Evolutionary conservation across 768 basidiomycete species (phyloP).

Genomic region (Mycena olivaceomarginata): DNA sequence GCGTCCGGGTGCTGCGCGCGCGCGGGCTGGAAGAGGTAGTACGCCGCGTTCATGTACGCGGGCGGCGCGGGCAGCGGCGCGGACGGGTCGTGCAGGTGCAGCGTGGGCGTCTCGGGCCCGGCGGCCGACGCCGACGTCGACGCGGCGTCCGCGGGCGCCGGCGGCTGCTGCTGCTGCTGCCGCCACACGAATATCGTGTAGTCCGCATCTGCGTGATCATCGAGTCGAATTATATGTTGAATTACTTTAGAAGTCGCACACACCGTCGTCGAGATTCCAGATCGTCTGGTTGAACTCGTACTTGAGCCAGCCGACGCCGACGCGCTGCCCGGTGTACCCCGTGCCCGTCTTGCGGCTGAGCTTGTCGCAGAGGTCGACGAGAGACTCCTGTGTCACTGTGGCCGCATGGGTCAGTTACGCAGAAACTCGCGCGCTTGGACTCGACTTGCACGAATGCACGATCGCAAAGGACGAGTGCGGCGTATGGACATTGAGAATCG

Average conservation of each 20-base stretch:
- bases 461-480: constrained; percentile 85
- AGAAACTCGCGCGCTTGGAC: neutral
- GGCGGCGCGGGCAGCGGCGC: constrained; percentile 75
- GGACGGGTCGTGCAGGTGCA: constrained; percentile 79
- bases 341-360: constrained; percentile 79
- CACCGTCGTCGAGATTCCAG: constrained; percentile 95
- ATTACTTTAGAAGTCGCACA: constrained; percentile 37
- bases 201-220: constrained; percentile 76
- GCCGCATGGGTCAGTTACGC: constrained; percentile 4
- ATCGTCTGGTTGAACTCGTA: constrained; percentile 87
- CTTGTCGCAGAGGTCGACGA: constrained; percentile 80
- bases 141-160: constrained; percentile 47
- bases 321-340: constrained; percentile 75
- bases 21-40: constrained; percentile 78
- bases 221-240: neutral
- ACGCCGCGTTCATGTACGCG: constrained; percentile 82
- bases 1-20: constrained; percentile 49
- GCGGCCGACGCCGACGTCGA: constrained; percentile 49
- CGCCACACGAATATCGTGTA: constrained; percentile 92
- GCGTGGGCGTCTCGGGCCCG: constrained; percentile 62
- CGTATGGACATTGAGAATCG: constrained; percentile 85
- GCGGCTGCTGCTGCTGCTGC: constrained; percentile 61
- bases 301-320: constrained; percentile 89
- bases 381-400: constrained; percentile 81
- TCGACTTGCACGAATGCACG: constrained; percentile 80